These are phyloP conservation scores for Pseudogymnoascus pannorum DNA, from an alignment of 2,329 filamentous ascomycete genomes.

Conservation along the genomic window DNA sequence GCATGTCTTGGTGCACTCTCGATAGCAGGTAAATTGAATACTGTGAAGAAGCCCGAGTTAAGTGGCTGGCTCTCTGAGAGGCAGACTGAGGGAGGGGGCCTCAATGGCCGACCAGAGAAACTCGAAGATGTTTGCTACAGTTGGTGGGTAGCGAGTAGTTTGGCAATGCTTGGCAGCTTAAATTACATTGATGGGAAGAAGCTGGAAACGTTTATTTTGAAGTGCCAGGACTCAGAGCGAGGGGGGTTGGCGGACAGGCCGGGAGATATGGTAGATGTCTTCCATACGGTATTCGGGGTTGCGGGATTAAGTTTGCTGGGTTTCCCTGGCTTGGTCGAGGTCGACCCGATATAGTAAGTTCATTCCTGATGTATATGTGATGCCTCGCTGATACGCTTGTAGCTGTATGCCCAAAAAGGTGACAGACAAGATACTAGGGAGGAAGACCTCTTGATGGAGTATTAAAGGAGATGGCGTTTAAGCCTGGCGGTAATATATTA, in stretches of 20 bases:
- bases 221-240: conserved; percentile 75
- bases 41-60: conserved; percentile 74
- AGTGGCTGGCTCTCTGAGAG: conserved; percentile 90
- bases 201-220: conserved; percentile 73
- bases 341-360: conserved; percentile 79
- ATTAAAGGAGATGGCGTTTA: not conserved
- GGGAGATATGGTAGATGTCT: conserved; percentile 93
- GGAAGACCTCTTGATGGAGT: conserved; percentile 21
- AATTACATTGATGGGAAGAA: conserved; percentile 90
- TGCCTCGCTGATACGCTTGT: conserved; percentile 15
- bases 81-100: conserved; percentile 75
- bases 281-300: conserved; percentile 86
- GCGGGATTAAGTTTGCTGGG: conserved; percentile 80
- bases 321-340: conserved; percentile 66
- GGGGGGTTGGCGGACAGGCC: conserved; percentile 88
- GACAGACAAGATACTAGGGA: conserved; percentile 49
- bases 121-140: conserved; percentile 96
- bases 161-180: conserved; percentile 78
- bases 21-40: conserved; percentile 74
- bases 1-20: conserved; percentile 83
- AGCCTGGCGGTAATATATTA: not conserved
- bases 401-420: conserved; percentile 67
- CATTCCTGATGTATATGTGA: not conserved
- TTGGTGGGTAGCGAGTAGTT: conserved; percentile 94
- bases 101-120: conserved; percentile 95